Conservation (phyloP, 257 asterid species). For the Linderniella brevidens region DNA sequence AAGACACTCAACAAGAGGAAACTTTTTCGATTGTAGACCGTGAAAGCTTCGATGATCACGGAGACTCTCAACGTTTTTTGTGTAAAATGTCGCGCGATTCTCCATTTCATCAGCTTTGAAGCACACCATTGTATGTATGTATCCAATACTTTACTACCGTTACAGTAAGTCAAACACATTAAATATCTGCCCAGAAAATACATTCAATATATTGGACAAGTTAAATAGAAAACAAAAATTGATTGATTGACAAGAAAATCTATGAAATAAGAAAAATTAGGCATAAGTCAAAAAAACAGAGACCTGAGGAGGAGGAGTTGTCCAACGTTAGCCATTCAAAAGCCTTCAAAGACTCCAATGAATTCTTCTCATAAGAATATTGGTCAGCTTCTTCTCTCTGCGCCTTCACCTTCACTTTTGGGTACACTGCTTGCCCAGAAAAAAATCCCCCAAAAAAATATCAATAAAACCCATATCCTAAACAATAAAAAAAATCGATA, state of each 20-base stretch:
- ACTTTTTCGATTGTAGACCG: too few relatives aligned
- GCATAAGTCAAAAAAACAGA: background rate
- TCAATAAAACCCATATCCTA: slow-evolving; percentile 15
- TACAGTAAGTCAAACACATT: too few relatives aligned
- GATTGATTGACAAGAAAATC: slow-evolving; percentile 3
- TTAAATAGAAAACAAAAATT: too few relatives aligned
- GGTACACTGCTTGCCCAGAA: slow-evolving; percentile 44
- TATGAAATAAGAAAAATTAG: background rate
- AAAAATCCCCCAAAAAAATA: background rate
- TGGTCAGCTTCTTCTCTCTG: slow-evolving; percentile 55
- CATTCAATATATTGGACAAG: too few relatives aligned
- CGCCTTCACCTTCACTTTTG: slow-evolving; percentile 70
- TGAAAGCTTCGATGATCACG: too few relatives aligned
- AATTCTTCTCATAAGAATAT: slow-evolving; percentile 44
- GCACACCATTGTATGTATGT: too few relatives aligned
- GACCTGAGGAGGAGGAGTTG: slow-evolving; percentile 49
- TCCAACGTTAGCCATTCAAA: slow-evolving; percentile 40
- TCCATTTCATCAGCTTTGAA: too few relatives aligned
- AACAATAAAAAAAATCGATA: background rate
- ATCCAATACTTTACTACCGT: too few relatives aligned
- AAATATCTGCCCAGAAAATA: too few relatives aligned
- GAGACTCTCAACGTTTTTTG: too few relatives aligned
- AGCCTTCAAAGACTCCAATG: slow-evolving; percentile 55
- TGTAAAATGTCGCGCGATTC: too few relatives aligned
- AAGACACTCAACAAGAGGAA: too few relatives aligned